phyloP scores from a whole-genome alignment of 2,329 filamentous ascomycete genomes.

The Cytospora paraplurivora region DNA sequence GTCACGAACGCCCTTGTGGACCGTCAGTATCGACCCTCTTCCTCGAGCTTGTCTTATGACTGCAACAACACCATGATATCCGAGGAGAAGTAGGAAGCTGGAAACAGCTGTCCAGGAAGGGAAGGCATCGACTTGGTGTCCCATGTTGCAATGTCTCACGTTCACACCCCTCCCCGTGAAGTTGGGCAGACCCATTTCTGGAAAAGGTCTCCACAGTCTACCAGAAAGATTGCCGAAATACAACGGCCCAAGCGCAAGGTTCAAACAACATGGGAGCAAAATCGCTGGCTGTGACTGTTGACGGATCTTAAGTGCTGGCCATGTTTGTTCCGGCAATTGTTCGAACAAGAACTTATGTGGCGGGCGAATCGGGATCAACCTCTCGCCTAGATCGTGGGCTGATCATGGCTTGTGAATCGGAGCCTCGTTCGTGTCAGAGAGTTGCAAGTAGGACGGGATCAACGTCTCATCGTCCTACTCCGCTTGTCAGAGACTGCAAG shows the following conservation, averaged over 20 bases:
- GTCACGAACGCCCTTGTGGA: neutral
- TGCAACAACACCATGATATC: neutral
- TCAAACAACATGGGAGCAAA: neutral
- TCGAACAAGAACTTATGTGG: neutral
- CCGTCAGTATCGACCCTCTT: neutral
- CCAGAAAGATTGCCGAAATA: too few relatives aligned
- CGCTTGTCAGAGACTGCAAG: neutral
- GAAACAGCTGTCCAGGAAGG: neutral
- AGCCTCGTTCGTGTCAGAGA: constrained; percentile 2
- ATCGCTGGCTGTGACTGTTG: neutral
- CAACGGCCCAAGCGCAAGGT: neutral
- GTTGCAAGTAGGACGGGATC: constrained; percentile 22
- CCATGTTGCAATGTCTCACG: constrained; percentile 8
- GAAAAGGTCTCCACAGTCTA: neutral
- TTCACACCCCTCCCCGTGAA: neutral
- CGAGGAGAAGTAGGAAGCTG: neutral
- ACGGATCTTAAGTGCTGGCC: neutral
- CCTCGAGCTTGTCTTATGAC: neutral
- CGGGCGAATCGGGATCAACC: neutral
- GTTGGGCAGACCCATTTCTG: neutral
- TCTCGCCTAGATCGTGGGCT: neutral
- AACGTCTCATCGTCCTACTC: constrained; percentile 23
- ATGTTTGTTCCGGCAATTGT: neutral
- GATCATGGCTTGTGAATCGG: constrained; percentile 1
- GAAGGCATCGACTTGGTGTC: neutral